A percentile compares a stretch with the other conserved stretches of the same genome.
Conservation (phyloP, 805 yeast species). For the Lipomyces mesembrius region DNA sequence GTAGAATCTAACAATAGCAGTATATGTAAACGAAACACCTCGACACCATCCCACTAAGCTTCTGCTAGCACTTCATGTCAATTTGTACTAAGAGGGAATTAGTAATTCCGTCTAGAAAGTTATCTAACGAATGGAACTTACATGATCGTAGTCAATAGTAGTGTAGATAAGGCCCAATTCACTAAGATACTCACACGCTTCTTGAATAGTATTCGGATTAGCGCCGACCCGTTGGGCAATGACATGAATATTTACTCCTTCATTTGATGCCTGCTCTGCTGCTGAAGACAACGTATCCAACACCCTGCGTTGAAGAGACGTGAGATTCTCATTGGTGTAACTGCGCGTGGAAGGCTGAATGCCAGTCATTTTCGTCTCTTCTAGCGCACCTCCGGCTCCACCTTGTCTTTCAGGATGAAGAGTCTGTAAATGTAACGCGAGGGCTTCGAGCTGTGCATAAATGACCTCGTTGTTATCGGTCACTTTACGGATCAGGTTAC, state of each 20-base stretch:
- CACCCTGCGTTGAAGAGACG: slow-evolving; percentile 29
- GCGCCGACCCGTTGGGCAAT: slow-evolving; percentile 22
- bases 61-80: not conserved
- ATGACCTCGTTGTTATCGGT: slow-evolving; percentile 63
- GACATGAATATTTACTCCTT: slow-evolving; percentile 31
- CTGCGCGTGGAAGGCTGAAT: not conserved
- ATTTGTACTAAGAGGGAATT: not conserved
- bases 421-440: slow-evolving; percentile 28
- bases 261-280: slow-evolving; percentile 21
- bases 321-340: slow-evolving; percentile 26
- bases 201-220: slow-evolving; percentile 4
- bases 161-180: slow-evolving; percentile 32
- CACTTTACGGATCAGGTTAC: slow-evolving; percentile 54
- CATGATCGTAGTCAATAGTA: slow-evolving; percentile 36
- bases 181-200: slow-evolving; percentile 25
- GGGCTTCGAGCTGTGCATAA: slow-evolving; percentile 64
- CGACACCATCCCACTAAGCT: not conserved
- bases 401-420: not conserved
- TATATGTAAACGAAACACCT: not conserved
- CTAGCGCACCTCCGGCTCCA: not conserved
- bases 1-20: no score
- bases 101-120: not conserved
- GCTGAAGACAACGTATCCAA: slow-evolving; percentile 20
- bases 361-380: slow-evolving; percentile 3
- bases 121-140: slow-evolving; percentile 11